Evolutionary conservation across 495 filamentous ascomycete genomes (phyloP).

Genomic region (Cladorrhinum samala): DNA sequence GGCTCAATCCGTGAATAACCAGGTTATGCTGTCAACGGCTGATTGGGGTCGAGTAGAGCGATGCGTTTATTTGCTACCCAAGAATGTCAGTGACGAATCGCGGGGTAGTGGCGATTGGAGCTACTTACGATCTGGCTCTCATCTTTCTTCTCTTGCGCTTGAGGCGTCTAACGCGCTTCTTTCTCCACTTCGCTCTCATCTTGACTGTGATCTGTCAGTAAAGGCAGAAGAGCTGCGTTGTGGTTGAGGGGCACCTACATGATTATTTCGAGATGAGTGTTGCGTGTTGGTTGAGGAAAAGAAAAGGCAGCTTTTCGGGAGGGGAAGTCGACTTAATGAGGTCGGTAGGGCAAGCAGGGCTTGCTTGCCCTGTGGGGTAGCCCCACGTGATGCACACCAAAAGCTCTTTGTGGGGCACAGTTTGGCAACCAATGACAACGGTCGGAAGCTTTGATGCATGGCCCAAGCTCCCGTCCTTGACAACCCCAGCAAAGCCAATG

Average conservation of each 20-base stretch:
- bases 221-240: not conserved
- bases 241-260: conserved; percentile 13
- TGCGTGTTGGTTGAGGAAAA: conserved; percentile 27
- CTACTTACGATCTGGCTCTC: conserved; percentile 78
- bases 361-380: conserved; percentile 30
- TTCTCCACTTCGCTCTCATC: conserved; percentile 99
- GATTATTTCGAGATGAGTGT: conserved; percentile 25
- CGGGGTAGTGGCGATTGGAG: not conserved
- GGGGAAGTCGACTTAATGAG: conserved; percentile 23
- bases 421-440: not conserved
- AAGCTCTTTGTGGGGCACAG: not conserved
- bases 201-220: conserved; percentile 39
- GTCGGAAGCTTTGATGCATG: not conserved
- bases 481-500: no score
- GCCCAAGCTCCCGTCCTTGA: not conserved
- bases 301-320: conserved; percentile 20
- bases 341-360: conserved; percentile 28
- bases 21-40: conserved; percentile 16
- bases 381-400: conserved; percentile 21
- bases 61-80: conserved; percentile 65
- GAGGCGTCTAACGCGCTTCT: conserved; percentile 96
- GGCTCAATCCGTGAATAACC: conserved; percentile 17
- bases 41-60: conserved; percentile 29
- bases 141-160: conserved; percentile 99
- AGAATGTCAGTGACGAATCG: no score